phyloP scores from a whole-genome alignment of 2,329 filamentous ascomycete species.

The Fusarium xyrophilum region DNA sequence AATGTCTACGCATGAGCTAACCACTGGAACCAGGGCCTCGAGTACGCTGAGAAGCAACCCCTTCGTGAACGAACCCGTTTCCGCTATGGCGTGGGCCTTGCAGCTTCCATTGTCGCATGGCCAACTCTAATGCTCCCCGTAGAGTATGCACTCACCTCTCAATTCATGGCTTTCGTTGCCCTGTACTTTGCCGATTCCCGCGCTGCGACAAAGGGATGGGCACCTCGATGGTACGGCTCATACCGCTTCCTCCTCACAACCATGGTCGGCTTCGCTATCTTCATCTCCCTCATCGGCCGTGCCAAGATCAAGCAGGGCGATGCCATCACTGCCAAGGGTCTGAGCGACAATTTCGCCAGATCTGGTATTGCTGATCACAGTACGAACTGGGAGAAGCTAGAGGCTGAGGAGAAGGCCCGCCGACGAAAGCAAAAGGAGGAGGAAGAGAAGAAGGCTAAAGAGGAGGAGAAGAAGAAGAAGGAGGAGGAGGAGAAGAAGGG shows the following conservation, averaged over 20 bases:
- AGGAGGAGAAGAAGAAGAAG: constrained; percentile 44
- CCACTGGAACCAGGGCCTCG: constrained; percentile 63
- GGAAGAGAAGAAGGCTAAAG: constrained; percentile 48
- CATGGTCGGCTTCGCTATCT: constrained; percentile 82
- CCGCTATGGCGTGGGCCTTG: constrained; percentile 83
- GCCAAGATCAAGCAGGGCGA: constrained; percentile 68
- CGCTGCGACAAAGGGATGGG: constrained; percentile 76
- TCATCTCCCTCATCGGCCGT: constrained; percentile 80
- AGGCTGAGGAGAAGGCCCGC: constrained; percentile 51
- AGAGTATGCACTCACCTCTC: constrained; percentile 83
- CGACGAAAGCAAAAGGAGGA: constrained; percentile 50
- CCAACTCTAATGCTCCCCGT: constrained; percentile 84
- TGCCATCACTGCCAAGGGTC: constrained; percentile 43
- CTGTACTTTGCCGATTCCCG: constrained; percentile 86
- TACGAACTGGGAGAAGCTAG: constrained; percentile 56
- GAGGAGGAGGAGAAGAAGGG: constrained; percentile 46
- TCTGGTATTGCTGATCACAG: constrained; percentile 46
- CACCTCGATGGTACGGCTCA: constrained; percentile 82
- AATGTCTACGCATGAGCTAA: background rate
- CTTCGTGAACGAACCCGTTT: constrained; percentile 69
- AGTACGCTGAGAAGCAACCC: constrained; percentile 76
- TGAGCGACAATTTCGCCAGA: constrained; percentile 50
- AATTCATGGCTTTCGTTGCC: constrained; percentile 84
- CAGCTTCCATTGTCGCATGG: constrained; percentile 84
- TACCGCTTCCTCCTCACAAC: constrained; percentile 95